A percentile compares a stretch with the other conserved stretches of the same genome.
phyloP scores from a whole-genome alignment of 192 early-diverging fungal species.

The Entomortierella parvispora region DNA sequence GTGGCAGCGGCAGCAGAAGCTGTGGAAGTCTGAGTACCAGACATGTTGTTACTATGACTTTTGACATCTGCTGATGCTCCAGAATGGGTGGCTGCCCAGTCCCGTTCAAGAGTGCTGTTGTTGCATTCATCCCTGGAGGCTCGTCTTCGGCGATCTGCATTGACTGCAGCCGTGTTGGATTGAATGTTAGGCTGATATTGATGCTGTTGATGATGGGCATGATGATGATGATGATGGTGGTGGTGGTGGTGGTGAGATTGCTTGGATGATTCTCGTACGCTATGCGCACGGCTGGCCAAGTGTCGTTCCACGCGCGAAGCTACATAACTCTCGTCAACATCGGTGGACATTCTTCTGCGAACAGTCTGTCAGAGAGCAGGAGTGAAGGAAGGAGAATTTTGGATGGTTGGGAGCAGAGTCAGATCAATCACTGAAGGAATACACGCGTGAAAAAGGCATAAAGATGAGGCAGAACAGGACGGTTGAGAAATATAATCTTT shows the following conservation, averaged over 20 bases:
- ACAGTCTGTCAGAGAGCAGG: constrained; percentile 7
- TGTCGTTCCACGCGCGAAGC: constrained; percentile 43
- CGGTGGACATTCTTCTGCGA: constrained; percentile 29
- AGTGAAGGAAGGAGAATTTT: background rate
- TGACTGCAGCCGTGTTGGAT: too few species aligned
- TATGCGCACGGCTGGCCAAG: constrained; percentile 34
- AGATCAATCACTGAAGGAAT: too few species aligned
- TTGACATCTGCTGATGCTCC: background rate
- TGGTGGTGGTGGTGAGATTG: background rate
- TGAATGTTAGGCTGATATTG: too few species aligned
- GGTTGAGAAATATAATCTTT: constrained; percentile 11
- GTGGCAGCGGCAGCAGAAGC: background rate
- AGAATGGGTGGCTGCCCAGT: too few species aligned
- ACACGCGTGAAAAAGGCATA: too few species aligned
- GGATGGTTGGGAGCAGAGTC: too few species aligned
- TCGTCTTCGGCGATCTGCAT: background rate
- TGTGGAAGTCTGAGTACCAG: constrained; percentile 10
- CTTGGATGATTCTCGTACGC: constrained; percentile 34
- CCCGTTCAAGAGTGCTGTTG: background rate
- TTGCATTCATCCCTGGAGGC: background rate
- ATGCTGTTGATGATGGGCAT: background rate
- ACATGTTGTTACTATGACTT: background rate
- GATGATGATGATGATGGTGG: background rate
- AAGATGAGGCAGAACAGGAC: background rate
- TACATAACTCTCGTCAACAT: constrained; percentile 23